phyloP scores from a whole-genome alignment of 2,329 filamentous ascomycete genomes.

The Teratosphaeria epicoccoides region DNA sequence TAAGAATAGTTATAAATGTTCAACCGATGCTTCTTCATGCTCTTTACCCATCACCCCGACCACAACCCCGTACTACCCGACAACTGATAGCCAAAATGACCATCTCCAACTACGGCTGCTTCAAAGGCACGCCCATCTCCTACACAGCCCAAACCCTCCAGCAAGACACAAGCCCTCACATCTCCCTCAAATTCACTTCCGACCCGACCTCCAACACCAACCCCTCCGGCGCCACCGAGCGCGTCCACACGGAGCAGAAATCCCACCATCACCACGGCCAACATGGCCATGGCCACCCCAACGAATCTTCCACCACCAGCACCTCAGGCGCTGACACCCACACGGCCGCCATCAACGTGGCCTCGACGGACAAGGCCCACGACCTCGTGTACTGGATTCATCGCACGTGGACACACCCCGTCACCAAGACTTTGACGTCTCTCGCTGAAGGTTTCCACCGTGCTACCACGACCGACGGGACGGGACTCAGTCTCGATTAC shows the following conservation, averaged over 20 bases:
- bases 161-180: slow-evolving; percentile 19
- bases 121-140: slow-evolving; percentile 4
- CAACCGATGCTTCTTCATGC: neutral
- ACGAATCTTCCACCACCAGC: neutral
- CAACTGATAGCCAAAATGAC: neutral
- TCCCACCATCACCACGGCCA: neutral
- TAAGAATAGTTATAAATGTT: neutral
- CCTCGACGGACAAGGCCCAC: slow-evolving; percentile 20
- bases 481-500: slow-evolving; percentile 12
- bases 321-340: neutral
- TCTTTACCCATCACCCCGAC: neutral
- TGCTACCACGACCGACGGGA: slow-evolving; percentile 10
- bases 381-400: slow-evolving; percentile 27
- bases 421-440: slow-evolving; percentile 15
- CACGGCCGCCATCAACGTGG: slow-evolving; percentile 27
- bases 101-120: slow-evolving; percentile 1
- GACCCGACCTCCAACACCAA: slow-evolving; percentile 5
- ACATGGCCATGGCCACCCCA: neutral
- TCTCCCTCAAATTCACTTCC: slow-evolving; percentile 21
- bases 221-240: slow-evolving; percentile 5
- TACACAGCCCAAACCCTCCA: slow-evolving; percentile 10
- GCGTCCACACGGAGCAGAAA: neutral
- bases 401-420: slow-evolving; percentile 17
- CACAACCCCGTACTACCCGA: neutral
- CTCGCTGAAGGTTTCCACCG: slow-evolving; percentile 20